Conservation (phyloP, 2,329 filamentous ascomycete genomes). For the Colletotrichum zoysiae region DNA sequence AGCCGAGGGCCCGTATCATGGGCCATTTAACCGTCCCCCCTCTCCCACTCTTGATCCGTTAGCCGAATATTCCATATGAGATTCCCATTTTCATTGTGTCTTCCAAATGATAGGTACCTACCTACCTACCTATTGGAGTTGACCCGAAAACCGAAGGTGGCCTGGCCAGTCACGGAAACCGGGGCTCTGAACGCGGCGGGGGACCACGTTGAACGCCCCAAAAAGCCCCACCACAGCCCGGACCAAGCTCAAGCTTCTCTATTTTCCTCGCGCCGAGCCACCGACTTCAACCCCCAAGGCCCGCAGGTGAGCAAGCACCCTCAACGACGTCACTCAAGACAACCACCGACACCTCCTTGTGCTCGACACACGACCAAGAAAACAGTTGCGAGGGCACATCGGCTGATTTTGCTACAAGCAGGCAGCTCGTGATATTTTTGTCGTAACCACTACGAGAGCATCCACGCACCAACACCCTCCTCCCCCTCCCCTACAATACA, state of each 20-base stretch:
- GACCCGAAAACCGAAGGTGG: background rate
- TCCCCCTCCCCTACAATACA: background rate
- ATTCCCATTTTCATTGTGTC: background rate
- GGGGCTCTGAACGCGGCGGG: conserved; percentile 7
- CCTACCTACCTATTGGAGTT: background rate
- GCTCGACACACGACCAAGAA: background rate
- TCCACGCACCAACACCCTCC: background rate
- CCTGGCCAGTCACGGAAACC: conserved; percentile 33
- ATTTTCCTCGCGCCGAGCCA: conserved; percentile 25
- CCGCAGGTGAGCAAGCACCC: conserved; percentile 27
- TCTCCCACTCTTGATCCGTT: no score
- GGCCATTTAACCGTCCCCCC: background rate
- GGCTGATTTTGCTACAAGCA: background rate
- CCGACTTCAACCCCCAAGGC: conserved; percentile 12
- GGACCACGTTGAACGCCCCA: background rate
- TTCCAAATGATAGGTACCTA: background rate
- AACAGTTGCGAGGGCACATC: background rate
- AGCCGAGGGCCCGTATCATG: background rate
- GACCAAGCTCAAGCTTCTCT: conserved; percentile 36
- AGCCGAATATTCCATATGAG: background rate
- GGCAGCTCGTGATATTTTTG: background rate
- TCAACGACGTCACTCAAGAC: conserved; percentile 19
- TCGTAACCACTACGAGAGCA: background rate
- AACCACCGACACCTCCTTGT: background rate
- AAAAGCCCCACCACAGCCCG: conserved; percentile 34